Base-by-base conservation (phyloP, 257 asterid genomes). In the Solanum appendiculatum region DNA sequence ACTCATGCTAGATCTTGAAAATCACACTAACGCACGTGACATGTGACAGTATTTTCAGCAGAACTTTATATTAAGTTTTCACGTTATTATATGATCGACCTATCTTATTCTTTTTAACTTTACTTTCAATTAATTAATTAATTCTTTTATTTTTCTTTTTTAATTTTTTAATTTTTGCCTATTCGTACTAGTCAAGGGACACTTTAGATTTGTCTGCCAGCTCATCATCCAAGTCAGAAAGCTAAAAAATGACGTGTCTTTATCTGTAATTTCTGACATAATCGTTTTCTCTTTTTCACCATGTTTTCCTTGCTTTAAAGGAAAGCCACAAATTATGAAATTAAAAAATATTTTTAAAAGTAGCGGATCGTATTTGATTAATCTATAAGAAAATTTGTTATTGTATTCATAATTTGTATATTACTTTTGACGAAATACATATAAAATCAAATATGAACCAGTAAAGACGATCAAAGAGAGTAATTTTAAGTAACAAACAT, bases 401-500 rank as follows among this genome's bases (percentile, higher is more conserved):
- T 56, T 56, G 8, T 56, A 56, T 3, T 2, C 5, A 56, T 7
- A 56, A 56, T 8, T n/a, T n/a, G n/a, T n/a, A n/a, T n/a, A n/a
- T n/a, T n/a, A n/a, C n/a, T n/a, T n/a, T n/a, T n/a, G n/a, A n/a
- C n/a, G n/a, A n/a, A n/a, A n/a, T n/a, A n/a, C 1, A 1, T 60
- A 60, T 0, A 5, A 0, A 2, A 60, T 60, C 11, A 9, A 60
- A 60, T 4, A 23, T n/a, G 31, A 5, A 60, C 0, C 3, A 60
- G 1, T 10, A 60, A 60, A 60, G 0, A 60, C 0, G 6, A 23
- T 0, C 31, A 1, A 0, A 37, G 9, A 23, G 21, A 74, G 25
- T 9, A 20, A 36, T 20, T 39, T 23, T 1, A 2, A 21, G 51
- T 39, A 80, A 46, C 29, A 80, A 48, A 46, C 39, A 44, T 20